Base-by-base conservation (phyloP, 108 stramenopile genomes). In the Pelagomonas calceolata region DNA sequence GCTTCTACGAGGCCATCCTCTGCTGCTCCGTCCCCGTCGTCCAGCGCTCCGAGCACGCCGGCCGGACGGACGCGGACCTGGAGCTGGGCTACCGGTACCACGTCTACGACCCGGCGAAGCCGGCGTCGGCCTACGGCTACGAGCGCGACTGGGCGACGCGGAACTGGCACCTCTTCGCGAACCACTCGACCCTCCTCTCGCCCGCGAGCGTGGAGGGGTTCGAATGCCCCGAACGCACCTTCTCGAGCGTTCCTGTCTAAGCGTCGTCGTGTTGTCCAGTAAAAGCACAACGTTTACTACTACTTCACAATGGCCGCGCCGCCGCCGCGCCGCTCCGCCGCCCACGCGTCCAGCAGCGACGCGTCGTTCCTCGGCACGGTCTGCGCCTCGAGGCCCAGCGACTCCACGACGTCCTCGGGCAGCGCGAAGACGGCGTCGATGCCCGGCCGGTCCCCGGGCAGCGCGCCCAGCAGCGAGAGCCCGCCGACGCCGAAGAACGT, bases 401-500 rank as follows among this genome's bases (percentile, higher is more conserved):
- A 75, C 63, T 72, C 46, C 18, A 91, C 90, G 34, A 91, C 83
- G 74, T 89, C 89, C 26, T 81, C 78, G 10, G 93, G 93, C 46
- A 94, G 72, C 12, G 93, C 93, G 79, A 88, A 94, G 29, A 94
- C 85, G 0, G 93, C 89, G 69, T 94, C 93, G 69, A 94, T 86
- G 63, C 79, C 67, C 39, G 89, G 79, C 69, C 82, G 88, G 18
- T 4, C 34, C 21, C 30, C 51, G 46, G 43, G 81, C 70, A 98
- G 82, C 63, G 88, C 76, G 30, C 87, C 89, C 65, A 97, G 80
- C 45, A 99, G 83, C 30, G 82, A 79, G 30, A 99, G 84, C 37
- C 98, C 98, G 34, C 89, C 78, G 68, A 97, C 76, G 12, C 96
- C 98, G 76, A 99, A 98, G 76, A 99, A 97, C 14, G 98, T 98